Conservation (phyloP, 305 asterid species). For the Rubia balearica region DNA sequence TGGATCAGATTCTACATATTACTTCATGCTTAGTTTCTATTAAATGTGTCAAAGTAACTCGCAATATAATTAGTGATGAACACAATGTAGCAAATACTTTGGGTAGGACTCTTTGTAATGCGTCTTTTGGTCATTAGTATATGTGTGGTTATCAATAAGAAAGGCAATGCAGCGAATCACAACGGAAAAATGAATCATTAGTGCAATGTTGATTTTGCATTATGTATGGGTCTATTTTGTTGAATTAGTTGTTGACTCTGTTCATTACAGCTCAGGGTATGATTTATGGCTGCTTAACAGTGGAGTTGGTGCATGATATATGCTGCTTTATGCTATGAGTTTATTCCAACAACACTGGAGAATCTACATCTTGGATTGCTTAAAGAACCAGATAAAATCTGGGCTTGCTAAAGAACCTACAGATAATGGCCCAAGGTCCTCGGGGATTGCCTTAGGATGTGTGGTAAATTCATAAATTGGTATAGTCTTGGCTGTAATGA, state of each 20-base stretch:
- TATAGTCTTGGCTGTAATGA: slow-evolving; percentile 96
- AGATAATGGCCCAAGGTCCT: slow-evolving; percentile 34
- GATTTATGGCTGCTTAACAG: slow-evolving; percentile 14
- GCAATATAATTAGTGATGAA: no score
- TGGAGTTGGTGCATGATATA: slow-evolving; percentile 29
- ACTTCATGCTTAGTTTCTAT: no score
- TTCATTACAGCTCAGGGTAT: slow-evolving; percentile 28
- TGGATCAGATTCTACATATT: no score
- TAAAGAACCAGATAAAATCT: slow-evolving; percentile 37
- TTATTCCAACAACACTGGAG: slow-evolving; percentile 27
- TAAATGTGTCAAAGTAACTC: no score
- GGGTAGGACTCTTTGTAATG: no score
- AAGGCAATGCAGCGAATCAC: not conserved
- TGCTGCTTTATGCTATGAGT: slow-evolving; percentile 16
- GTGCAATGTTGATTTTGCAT: not conserved
- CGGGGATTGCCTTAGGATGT: slow-evolving; percentile 77
- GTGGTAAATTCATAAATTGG: slow-evolving; percentile 92
- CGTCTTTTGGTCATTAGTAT: no score
- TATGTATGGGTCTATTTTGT: not conserved
- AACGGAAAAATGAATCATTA: not conserved
- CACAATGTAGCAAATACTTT: no score
- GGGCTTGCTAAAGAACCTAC: slow-evolving; percentile 38
- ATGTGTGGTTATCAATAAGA: no score
- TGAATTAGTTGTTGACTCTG: slow-evolving; percentile 6
- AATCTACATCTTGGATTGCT: slow-evolving; percentile 40